phyloP scores from a whole-genome alignment of 179 eudicot genomes.

The Nepenthes alata region DNA sequence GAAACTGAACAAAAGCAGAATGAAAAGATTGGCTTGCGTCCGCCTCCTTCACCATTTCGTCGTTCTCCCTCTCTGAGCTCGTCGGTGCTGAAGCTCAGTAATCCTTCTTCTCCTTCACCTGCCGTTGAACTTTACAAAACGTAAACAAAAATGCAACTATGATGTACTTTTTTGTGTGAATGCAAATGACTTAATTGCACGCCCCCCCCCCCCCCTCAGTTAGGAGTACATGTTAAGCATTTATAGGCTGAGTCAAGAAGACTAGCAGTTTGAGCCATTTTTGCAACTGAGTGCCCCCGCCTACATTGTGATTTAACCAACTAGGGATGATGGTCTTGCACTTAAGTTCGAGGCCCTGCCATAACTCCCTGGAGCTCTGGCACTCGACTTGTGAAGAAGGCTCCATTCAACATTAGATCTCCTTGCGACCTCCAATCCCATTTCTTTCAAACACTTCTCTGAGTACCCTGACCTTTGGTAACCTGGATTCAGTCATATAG shows the following conservation, averaged over 20 bases:
- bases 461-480: conserved; percentile 37
- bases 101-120: too few species aligned
- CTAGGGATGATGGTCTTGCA: conserved; percentile 36
- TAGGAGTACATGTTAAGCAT: neutral
- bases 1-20: too few species aligned
- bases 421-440: conserved; percentile 56
- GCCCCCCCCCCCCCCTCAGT: neutral
- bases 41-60: too few species aligned
- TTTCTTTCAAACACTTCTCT: conserved; percentile 25
- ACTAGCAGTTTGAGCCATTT: conserved; percentile 24
- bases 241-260: neutral
- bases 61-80: too few species aligned
- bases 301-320: conserved; percentile 21
- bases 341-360: conserved; percentile 35
- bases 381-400: conserved; percentile 36
- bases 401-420: conserved; percentile 40
- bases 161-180: neutral
- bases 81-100: too few species aligned
- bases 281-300: conserved; percentile 37
- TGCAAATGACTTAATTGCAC: neutral
- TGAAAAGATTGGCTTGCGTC: too few species aligned
- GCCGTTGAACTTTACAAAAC: too few species aligned
- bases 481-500: conserved; percentile 16
- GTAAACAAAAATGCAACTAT: too few species aligned
- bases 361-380: conserved; percentile 17